Base-by-base conservation (phyloP, 75 land plant species). In the Gnetum montanum region DNA sequence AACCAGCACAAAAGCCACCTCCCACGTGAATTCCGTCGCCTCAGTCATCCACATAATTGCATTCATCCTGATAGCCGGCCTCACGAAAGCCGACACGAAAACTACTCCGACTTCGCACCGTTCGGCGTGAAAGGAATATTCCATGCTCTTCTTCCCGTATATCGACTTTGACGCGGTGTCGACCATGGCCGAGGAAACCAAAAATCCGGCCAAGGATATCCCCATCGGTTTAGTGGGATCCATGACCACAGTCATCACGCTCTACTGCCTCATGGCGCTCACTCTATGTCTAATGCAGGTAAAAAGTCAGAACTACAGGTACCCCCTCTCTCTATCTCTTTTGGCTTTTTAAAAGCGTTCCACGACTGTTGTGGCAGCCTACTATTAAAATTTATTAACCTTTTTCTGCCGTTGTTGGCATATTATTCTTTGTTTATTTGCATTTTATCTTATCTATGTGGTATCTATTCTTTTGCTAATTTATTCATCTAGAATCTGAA, bases 101-200 rank as follows among this genome's bases (percentile, higher is more conserved):
- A 71, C 50, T 67, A 54, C 74, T 29, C 45, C 13, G 31, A 31
- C 30, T 90, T 90, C 59, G 36, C 69, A 4, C 97, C 92, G 4
- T 72, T 25, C 57, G 96, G 91, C 8, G 59, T 58, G 15, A 69
- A 63, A 7, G 90, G 96, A 2, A 44, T 86, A 22, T 72, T 90
- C 73, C 0, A 73, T 74, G 4, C 50, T 74, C 8, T 74, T 74
- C 54, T 74, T 74, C 16, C 73, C 77, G 3, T 74, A 74, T 33
- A 0, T 33, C 19, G 55, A 36, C 2, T 53, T 53, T 6, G 55
- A 53, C 34, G 55, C 37, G 22, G 77, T 74, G 1, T 48, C 87
- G 7, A 83, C 87, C 1, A 64, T 83, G 80, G 87, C 87, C 0
- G 88, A 84, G 44, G 88, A 84, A 35, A 76, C 80, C 2, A 81